These are phyloP conservation scores for Collybia nuda DNA, from an alignment of 768 basidiomycete species.

Conservation along the genomic window DNA sequence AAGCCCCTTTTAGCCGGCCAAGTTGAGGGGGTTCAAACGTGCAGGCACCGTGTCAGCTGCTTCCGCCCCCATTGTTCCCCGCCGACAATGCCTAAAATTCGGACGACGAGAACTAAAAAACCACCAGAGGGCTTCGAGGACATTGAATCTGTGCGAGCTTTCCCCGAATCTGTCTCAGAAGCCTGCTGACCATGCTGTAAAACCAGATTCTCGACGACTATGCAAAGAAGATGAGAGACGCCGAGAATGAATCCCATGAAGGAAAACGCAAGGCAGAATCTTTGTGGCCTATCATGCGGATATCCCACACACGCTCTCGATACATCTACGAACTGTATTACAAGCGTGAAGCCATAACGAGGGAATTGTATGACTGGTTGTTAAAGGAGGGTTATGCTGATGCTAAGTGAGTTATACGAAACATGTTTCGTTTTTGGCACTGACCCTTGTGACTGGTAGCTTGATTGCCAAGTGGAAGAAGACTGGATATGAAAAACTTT, in stretches of 20 bases:
- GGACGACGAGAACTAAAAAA: constrained; percentile 87
- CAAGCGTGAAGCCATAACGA: constrained; percentile 93
- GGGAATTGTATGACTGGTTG: constrained; percentile 95
- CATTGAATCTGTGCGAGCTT: constrained; percentile 66
- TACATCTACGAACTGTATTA: constrained; percentile 99
- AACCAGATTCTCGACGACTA: constrained; percentile 93
- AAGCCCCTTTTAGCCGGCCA: constrained; percentile 5
- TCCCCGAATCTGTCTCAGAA: not conserved
- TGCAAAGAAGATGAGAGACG: constrained; percentile 98
- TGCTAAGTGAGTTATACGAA: constrained; percentile 68
- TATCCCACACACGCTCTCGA: constrained; percentile 92
- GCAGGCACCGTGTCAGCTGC: not conserved
- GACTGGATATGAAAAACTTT: constrained; percentile 95
- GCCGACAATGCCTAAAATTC: constrained; percentile 83
- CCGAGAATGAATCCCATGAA: constrained; percentile 97
- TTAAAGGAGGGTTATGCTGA: constrained; percentile 97
- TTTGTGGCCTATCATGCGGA: constrained; percentile 97
- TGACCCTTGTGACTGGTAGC: constrained; percentile 38
- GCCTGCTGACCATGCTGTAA: constrained; percentile 5
- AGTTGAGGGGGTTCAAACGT: too few relatives aligned
- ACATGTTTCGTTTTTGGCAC: constrained; percentile 1
- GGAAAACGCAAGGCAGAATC: constrained; percentile 95
- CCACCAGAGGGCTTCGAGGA: constrained; percentile 97
- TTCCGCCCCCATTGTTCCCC: constrained; percentile 1
- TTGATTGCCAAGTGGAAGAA: constrained; percentile 99